phyloP scores from a whole-genome alignment of 352 stramenopile species.

The Phytophthora aleatoria region DNA sequence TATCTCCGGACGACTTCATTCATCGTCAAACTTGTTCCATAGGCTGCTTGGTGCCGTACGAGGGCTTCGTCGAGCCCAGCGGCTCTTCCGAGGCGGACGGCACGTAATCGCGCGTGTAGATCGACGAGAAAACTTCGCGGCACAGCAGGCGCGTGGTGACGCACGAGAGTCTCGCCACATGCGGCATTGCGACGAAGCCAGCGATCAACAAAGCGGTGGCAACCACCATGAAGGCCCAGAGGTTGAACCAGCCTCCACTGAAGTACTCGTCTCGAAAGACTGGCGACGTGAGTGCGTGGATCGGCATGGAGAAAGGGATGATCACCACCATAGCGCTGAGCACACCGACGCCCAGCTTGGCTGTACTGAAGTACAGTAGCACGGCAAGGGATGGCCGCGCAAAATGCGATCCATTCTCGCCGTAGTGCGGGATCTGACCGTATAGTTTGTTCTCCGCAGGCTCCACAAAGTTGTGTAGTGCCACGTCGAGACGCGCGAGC shows the following conservation, averaged over 20 bases:
- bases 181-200: constrained; percentile 56
- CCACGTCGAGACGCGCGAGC: constrained; percentile 58
- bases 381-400: constrained; percentile 41
- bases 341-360: constrained; percentile 46
- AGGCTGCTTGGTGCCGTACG: constrained; percentile 35
- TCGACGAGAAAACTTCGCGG: constrained; percentile 44
- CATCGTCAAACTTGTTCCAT: constrained; percentile 28
- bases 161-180: constrained; percentile 49
- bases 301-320: constrained; percentile 45
- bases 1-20: constrained; percentile 7
- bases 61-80: constrained; percentile 1
- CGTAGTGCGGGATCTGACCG: constrained; percentile 37
- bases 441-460: constrained; percentile 39
- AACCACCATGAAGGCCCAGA: constrained; percentile 29
- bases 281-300: constrained; percentile 44
- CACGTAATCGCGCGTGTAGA: constrained; percentile 36
- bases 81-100: neutral
- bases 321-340: constrained; percentile 44
- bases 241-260: constrained; percentile 25
- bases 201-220: constrained; percentile 29
- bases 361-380: constrained; percentile 48
- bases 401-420: constrained; percentile 26
- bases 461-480: constrained; percentile 69
- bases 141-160: constrained; percentile 55
- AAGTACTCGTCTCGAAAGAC: constrained; percentile 41